Base-by-base conservation (phyloP, 2,329 filamentous ascomycete species). In the Aspergillus udagawae region DNA sequence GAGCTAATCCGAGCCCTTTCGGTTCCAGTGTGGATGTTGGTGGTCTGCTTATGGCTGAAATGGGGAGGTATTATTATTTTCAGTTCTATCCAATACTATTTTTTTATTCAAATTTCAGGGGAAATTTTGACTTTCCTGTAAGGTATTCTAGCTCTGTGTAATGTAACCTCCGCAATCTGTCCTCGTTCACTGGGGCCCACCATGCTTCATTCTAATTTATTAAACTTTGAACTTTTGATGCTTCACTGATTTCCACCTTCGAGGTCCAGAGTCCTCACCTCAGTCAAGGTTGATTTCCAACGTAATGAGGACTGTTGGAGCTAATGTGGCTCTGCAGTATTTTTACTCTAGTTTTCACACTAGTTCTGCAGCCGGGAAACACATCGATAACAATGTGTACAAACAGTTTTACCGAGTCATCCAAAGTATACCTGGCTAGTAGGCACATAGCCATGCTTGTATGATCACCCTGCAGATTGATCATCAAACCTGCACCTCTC, bases 381-480 rank as follows among this genome's bases (percentile, higher is more conserved):
- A 2, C 32, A 17, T 14, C 12, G 12, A 14, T 35, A 35, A 14
- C 29, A 35, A 17, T 35, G 17, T 38, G 14, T 32, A 32, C 12
- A 32, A 32, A 5, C 14, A 3, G 7, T 38, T 38, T 38, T 17
- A 38, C 32, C 32, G 32, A 38, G 32, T 38, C 32, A 38, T 38
- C 32, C 32, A 38, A 38, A 5, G 29, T 28, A 21, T 35, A 20
- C 27, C 48, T 32, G 10, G 9, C 27, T 32, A 32, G 42, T 12
- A 49, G 51, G 45, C 53, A 61, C 60, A 61, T 63, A 60, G 61
- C 59, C 57, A 45, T 59, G 45, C 41, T 59, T 52, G 54, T 53
- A 60, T 61, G 61, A 62, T 61, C 62, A 59, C 54, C 54, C 60
- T 64, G 56, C 62, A 63, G 54, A 55, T 35, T 54, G 55, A 59